Conservation (phyloP, 106 monocot species). For the Dioscorea zingiberensis region DNA sequence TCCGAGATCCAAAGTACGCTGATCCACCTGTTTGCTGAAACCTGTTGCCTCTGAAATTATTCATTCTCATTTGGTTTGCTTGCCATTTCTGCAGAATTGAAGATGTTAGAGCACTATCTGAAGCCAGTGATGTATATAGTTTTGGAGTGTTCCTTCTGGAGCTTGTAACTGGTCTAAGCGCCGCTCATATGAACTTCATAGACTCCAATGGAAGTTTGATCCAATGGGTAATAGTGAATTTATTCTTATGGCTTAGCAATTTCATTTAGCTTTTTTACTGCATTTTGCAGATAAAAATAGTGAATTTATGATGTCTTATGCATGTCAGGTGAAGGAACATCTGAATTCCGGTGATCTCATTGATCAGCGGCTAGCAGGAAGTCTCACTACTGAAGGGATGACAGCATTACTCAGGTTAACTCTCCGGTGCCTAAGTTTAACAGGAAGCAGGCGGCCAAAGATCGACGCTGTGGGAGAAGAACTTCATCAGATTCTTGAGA, state of each 20-base stretch:
- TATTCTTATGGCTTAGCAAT: neutral
- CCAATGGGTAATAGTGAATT: conserved; percentile 43
- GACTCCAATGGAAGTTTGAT: conserved; percentile 22
- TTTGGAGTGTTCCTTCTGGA: conserved; percentile 77
- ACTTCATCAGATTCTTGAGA: conserved; percentile 63
- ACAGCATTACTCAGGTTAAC: conserved; percentile 27
- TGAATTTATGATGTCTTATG: no score
- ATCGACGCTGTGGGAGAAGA: conserved; percentile 38
- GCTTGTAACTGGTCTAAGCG: conserved; percentile 51
- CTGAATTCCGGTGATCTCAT: conserved; percentile 25
- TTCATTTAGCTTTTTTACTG: neutral
- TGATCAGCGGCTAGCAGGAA: conserved; percentile 38
- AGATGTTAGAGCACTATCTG: conserved; percentile 21
- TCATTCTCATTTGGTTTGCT: no score
- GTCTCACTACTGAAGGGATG: conserved; percentile 66
- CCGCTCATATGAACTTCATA: conserved; percentile 3
- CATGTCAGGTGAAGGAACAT: conserved; percentile 30
- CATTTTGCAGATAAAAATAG: no score
- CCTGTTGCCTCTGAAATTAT: no score
- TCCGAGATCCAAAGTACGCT: conserved; percentile 53
- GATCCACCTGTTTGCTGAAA: neutral
- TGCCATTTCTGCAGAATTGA: conserved; percentile 17
- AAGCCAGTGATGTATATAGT: conserved; percentile 64
- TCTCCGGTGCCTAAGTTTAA: conserved; percentile 34
- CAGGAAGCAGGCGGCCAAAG: conserved; percentile 26